These are phyloP conservation scores for Karstenula rhodostoma DNA, from an alignment of 2,329 filamentous ascomycete species.

Conservation along the genomic window DNA sequence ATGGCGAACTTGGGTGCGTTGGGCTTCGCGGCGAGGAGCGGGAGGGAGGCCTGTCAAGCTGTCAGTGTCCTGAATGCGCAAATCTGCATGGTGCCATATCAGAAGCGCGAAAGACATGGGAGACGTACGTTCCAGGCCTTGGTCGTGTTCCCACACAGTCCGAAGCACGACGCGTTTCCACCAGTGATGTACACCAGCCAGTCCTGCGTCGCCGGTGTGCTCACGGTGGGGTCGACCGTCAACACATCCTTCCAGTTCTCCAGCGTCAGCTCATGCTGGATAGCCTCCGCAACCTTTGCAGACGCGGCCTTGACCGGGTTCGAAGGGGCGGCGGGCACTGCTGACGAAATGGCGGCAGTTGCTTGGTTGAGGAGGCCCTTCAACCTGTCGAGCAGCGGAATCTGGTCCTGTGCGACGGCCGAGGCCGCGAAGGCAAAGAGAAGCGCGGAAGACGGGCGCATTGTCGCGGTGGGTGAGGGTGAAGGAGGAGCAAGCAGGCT, in stretches of 20 bases:
- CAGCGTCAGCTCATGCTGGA: conserved; percentile 68
- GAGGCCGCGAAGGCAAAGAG: conserved; percentile 62
- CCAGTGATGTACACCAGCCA: conserved; percentile 80
- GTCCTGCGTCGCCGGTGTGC: conserved; percentile 70
- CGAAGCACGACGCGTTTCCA: conserved; percentile 80
- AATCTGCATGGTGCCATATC: neutral
- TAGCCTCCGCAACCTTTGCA: conserved; percentile 60
- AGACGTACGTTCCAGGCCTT: conserved; percentile 62
- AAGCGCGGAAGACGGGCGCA: conserved; percentile 46
- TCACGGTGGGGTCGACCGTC: conserved; percentile 64
- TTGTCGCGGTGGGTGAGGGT: conserved; percentile 12
- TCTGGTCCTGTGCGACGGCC: conserved; percentile 63
- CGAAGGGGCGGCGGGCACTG: conserved; percentile 52
- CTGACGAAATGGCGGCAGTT: conserved; percentile 63
- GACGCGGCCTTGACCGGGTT: conserved; percentile 56
- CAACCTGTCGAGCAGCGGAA: conserved; percentile 68
- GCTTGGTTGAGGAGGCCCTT: conserved; percentile 64
- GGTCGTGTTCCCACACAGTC: conserved; percentile 71
- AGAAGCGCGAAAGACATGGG: conserved; percentile 7
- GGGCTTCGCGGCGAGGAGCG: conserved; percentile 67
- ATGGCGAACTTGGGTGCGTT: conserved; percentile 72
- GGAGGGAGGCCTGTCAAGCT: conserved; percentile 64
- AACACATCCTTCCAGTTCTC: conserved; percentile 76
- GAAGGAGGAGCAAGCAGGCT: conserved; percentile 12
- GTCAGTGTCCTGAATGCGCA: conserved; percentile 48